phyloP scores from a whole-genome alignment of 108 stramenopile species.

The Skeletonema marinoi region DNA sequence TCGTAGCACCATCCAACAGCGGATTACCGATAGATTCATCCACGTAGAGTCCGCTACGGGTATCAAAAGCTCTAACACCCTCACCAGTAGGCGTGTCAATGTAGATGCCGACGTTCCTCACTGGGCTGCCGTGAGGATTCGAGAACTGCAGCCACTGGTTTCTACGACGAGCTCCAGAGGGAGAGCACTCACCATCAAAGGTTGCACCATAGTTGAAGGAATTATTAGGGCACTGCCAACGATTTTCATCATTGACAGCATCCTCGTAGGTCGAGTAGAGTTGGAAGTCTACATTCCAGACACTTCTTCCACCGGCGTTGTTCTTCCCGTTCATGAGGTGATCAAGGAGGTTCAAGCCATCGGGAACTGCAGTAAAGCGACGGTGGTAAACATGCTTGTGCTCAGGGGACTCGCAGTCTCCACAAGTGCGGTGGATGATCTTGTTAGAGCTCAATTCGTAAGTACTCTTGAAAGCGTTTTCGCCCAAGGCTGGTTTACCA shows the following conservation, averaged over 20 bases:
- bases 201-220: constrained; percentile 7
- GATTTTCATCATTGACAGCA: constrained; percentile 28
- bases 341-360: constrained; percentile 21
- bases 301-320: constrained; percentile 6
- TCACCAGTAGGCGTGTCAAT: constrained; percentile 18
- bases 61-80: background rate
- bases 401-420: constrained; percentile 24
- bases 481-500: background rate
- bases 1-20: background rate
- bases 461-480: constrained; percentile 31
- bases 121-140: background rate
- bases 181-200: constrained; percentile 41
- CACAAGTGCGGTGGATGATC: constrained; percentile 33
- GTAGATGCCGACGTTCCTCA: constrained; percentile 21
- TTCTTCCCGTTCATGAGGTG: constrained; percentile 18
- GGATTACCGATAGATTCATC: constrained; percentile 9
- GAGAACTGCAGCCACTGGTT: constrained; percentile 6
- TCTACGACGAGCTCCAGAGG: constrained; percentile 4
- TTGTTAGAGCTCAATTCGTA: background rate
- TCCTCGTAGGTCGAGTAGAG: constrained; percentile 54
- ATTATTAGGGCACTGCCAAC: constrained; percentile 39
- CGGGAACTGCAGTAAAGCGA: constrained; percentile 22
- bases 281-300: constrained; percentile 34
- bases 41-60: background rate
- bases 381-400: constrained; percentile 35